Conservation (phyloP, 2,329 filamentous ascomycete genomes). For the Nothophoma quercina region DNA sequence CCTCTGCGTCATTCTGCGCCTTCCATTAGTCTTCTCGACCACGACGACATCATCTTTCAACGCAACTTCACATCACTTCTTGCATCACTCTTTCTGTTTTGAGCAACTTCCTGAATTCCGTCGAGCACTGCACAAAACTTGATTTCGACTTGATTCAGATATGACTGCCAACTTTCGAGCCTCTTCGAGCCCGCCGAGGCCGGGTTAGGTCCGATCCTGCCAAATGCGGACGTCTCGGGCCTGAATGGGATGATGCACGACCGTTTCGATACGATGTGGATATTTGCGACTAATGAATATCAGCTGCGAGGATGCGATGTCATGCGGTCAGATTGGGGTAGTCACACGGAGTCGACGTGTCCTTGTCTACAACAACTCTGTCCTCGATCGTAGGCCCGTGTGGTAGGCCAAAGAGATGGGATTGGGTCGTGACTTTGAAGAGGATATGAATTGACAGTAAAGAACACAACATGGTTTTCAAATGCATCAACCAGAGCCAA, state of each 20-base stretch:
- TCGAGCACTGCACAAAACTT: constrained; percentile 16
- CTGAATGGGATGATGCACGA: background rate
- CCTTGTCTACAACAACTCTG: too few species aligned
- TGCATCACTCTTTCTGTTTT: constrained; percentile 4
- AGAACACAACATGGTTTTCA: too few species aligned
- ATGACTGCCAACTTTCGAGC: constrained; percentile 8
- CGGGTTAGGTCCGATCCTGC: constrained; percentile 2
- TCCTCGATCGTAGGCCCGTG: too few species aligned
- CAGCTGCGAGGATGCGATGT: background rate
- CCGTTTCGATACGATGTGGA: constrained; percentile 14
- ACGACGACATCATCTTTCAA: constrained; percentile 3
- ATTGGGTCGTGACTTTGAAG: too few species aligned
- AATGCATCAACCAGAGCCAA: too few species aligned
- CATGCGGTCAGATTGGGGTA: too few species aligned
- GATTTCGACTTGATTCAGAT: constrained; percentile 8
- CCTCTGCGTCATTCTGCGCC: constrained; percentile 7
- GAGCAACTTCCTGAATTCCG: constrained; percentile 4
- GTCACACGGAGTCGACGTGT: too few species aligned
- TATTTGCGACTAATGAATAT: background rate
- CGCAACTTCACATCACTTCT: background rate
- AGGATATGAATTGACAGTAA: too few species aligned
- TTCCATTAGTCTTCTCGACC: background rate
- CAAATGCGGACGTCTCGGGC: background rate
- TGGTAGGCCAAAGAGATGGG: too few species aligned
- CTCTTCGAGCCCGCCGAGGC: background rate